Evolutionary conservation across 164 flowering plant genomes (phyloP).

Genomic region (Piper betle): DNA sequence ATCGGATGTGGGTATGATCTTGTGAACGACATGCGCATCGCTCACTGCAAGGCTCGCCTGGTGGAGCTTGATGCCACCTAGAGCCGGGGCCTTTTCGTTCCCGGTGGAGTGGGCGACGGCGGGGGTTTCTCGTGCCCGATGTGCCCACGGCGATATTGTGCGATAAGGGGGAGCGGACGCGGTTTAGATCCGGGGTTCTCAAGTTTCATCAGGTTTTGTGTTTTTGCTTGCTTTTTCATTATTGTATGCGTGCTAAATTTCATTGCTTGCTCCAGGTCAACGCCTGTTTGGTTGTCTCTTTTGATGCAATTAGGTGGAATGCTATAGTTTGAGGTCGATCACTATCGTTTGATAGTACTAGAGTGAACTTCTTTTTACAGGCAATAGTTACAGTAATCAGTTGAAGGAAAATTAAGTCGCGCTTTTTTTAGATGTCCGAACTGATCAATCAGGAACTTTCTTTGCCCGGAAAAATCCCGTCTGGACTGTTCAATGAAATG

Average conservation of each 20-base stretch:
- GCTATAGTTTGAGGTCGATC: not conserved
- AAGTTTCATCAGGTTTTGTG: slow-evolving; percentile 61
- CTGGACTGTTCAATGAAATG: slow-evolving; percentile 60
- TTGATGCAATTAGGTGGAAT: not conserved
- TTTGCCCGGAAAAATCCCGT: slow-evolving; percentile 70
- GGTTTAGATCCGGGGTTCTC: slow-evolving; percentile 74
- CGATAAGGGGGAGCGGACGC: slow-evolving; percentile 78
- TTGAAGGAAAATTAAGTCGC: not conserved
- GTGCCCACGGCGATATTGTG: slow-evolving; percentile 53
- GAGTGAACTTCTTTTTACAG: not conserved
- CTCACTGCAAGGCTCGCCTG: slow-evolving; percentile 53
- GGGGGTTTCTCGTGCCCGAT: slow-evolving; percentile 41
- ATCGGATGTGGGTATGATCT: slow-evolving; percentile 74
- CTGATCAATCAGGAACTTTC: slow-evolving; percentile 57
- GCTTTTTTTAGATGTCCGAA: slow-evolving; percentile 66
- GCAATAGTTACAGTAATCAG: not conserved
- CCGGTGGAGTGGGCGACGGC: slow-evolving; percentile 15
- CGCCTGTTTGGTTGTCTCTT: not conserved
- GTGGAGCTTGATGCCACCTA: slow-evolving; percentile 37
- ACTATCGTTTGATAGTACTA: too few relatives aligned
- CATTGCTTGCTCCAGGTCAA: not conserved
- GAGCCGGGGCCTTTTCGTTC: slow-evolving; percentile 41
- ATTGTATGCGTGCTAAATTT: not conserved
- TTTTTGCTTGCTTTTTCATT: slow-evolving; percentile 1
- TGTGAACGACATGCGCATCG: slow-evolving; percentile 35